Conservation (phyloP, 2,329 filamentous ascomycete species). For the Exophiala xenobiotica region DNA sequence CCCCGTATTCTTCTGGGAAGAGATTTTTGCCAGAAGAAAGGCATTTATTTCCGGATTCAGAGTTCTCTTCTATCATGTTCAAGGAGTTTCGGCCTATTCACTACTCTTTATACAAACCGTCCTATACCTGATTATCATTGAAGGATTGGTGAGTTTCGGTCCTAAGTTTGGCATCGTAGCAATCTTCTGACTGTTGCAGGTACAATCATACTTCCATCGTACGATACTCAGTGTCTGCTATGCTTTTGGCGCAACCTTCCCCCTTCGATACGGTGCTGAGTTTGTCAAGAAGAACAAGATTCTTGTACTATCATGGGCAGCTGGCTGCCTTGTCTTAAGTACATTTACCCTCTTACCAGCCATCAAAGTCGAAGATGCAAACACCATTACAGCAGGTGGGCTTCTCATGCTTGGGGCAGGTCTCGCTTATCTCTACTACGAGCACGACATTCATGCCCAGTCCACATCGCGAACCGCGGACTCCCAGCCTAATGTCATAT, state of each 20-base stretch:
- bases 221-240: constrained; percentile 84
- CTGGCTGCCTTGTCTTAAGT: constrained; percentile 81
- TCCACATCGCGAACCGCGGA: constrained; percentile 34
- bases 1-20: constrained; percentile 94
- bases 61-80: constrained; percentile 68
- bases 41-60: constrained; percentile 67
- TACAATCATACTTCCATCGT: constrained; percentile 86
- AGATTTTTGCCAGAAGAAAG: constrained; percentile 75
- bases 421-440: constrained; percentile 74
- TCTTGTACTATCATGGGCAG: constrained; percentile 68
- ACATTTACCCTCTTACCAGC: constrained; percentile 85
- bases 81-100: constrained; percentile 57
- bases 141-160: constrained; percentile 63
- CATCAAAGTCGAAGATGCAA: constrained; percentile 76
- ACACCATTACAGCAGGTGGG: constrained; percentile 75
- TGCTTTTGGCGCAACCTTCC: constrained; percentile 74
- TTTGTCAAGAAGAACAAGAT: constrained; percentile 68
- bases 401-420: constrained; percentile 74
- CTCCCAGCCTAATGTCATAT: constrained; percentile 32
- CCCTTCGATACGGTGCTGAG: constrained; percentile 66
- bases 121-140: constrained; percentile 71
- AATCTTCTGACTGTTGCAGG: constrained; percentile 50
- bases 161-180: neutral
- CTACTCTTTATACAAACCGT: constrained; percentile 64
- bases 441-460: constrained; percentile 59